Percentiles rank a stretch among this genome's conserved stretches.
These are phyloP conservation scores for Perkinsela sp. DNA, from an alignment of 208 protist species.

Conservation along the genomic window DNA sequence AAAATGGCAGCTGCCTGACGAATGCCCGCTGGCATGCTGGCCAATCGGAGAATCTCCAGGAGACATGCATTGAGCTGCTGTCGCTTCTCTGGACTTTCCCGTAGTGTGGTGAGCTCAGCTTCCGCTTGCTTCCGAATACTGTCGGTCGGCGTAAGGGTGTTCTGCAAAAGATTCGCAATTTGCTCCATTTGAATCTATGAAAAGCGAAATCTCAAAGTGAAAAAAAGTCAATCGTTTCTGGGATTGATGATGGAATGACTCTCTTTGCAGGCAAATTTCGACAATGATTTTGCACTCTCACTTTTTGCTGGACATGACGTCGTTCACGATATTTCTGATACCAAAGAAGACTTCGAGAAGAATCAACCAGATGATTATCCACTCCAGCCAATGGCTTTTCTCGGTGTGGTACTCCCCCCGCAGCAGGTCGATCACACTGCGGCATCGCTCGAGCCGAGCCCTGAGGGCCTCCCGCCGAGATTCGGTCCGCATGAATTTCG, in stretches of 20 bases:
- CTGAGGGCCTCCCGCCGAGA: too few relatives aligned
- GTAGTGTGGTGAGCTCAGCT: neutral
- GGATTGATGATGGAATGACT: too few relatives aligned
- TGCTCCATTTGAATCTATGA: too few relatives aligned
- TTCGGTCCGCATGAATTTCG: too few relatives aligned
- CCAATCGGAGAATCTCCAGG: neutral
- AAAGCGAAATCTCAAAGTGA: neutral
- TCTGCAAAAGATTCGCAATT: neutral
- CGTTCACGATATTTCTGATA: conserved; percentile 19
- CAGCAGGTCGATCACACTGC: neutral
- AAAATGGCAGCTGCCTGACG: neutral
- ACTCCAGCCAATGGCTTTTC: conserved; percentile 13
- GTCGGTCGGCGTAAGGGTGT: neutral
- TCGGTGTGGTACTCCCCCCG: neutral
- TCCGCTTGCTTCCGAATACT: neutral
- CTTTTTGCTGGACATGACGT: conserved; percentile 19
- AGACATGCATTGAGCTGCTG: neutral
- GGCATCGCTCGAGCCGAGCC: neutral
- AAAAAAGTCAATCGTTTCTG: neutral
- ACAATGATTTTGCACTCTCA: neutral
- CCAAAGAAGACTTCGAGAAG: conserved; percentile 45
- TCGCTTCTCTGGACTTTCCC: neutral
- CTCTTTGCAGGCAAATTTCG: too few relatives aligned
- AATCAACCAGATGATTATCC: conserved; percentile 50
- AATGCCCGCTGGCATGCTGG: neutral